Evolutionary conservation across 2,329 filamentous ascomycete species (phyloP), one percentile per base, ranked within the genome.

Genomic region (Alternaria tenuissima): DNA sequence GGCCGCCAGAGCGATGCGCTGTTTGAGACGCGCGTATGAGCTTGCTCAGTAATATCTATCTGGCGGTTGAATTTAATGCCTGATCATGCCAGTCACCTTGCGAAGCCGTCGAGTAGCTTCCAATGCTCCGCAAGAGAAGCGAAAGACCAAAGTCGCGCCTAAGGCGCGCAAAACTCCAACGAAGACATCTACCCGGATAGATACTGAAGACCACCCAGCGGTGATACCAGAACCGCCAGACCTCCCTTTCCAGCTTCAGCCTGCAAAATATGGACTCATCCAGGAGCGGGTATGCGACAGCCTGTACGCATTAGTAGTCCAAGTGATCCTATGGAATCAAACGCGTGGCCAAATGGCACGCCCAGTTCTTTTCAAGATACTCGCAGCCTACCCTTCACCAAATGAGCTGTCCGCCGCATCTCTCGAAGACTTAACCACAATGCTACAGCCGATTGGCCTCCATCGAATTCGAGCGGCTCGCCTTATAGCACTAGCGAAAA

Each of bases 251-350:
- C 30, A 59, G 18, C 71, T 76, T 3, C 64, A 63, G 34, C 66
- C 69, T 5, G 61, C 67, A 6, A 42, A 53, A 7, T 97, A 96
- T 73, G 93, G 93, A 0, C 84, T 97, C 2, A 88, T 97, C 38
- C 94, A 97, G 75, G 94, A 97, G 75, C 86, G 89, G 64, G 86
- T 96, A 16, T 88, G 88, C 2, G 78, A 86, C 51, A 85, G 93
- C 57, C 91, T 93, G 0, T 97, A 96, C 76, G 89, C 88, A 65
- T 86, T 97, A 2, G 85, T 97, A 2, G 83, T 97, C 30, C 93
- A 91, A 12, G 89, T 93, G 5, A 93, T 92, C 0, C 94, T 97
- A 69, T 87, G 97, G 30, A 94, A 94, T 76, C 89, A 91, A 60
- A 97, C 93, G 0, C 84, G 87, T 3, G 94, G 92, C 11, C 85